phyloP scores from a whole-genome alignment of 2,329 filamentous ascomycete genomes.

The Daldinia sp. region DNA sequence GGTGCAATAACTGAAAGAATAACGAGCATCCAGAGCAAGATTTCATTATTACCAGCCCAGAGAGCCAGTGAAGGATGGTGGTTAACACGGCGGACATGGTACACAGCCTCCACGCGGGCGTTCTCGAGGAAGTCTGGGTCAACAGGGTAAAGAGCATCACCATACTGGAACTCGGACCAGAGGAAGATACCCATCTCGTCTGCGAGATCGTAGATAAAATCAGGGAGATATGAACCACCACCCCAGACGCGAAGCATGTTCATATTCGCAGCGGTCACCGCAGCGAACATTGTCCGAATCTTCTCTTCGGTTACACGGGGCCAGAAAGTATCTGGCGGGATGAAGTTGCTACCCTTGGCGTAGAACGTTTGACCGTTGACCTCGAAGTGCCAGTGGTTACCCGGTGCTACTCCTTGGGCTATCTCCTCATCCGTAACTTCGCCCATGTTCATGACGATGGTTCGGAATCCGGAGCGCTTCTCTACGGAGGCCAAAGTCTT shows the following conservation, averaged over 20 bases:
- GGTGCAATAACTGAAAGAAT: slow-evolving; percentile 56
- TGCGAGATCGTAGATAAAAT: slow-evolving; percentile 72
- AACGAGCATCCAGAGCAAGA: slow-evolving; percentile 65
- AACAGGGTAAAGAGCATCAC: slow-evolving; percentile 70
- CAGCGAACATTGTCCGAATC: slow-evolving; percentile 66
- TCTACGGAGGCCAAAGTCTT: slow-evolving; percentile 58
- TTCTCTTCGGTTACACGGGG: slow-evolving; percentile 66
- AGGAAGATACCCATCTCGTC: slow-evolving; percentile 71
- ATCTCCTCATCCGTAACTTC: slow-evolving; percentile 66
- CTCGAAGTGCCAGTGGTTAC: slow-evolving; percentile 66
- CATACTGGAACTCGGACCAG: slow-evolving; percentile 74
- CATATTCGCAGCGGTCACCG: slow-evolving; percentile 68
- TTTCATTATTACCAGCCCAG: slow-evolving; percentile 70
- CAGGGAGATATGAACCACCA: slow-evolving; percentile 69
- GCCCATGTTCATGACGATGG: slow-evolving; percentile 69
- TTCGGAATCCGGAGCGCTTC: slow-evolving; percentile 71
- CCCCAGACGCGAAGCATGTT: slow-evolving; percentile 75
- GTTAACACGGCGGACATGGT: slow-evolving; percentile 68
- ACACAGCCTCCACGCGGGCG: slow-evolving; percentile 66
- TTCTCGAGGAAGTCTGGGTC: slow-evolving; percentile 66
- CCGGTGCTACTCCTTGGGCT: slow-evolving; percentile 66
- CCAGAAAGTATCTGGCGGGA: slow-evolving; percentile 73
- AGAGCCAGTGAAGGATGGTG: slow-evolving; percentile 64
- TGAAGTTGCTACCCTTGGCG: slow-evolving; percentile 73
- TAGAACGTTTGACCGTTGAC: slow-evolving; percentile 74